Evolutionary conservation across 1,284 basidiomycete genomes (phyloP).

Genomic region (Schizophyllum amplum): DNA sequence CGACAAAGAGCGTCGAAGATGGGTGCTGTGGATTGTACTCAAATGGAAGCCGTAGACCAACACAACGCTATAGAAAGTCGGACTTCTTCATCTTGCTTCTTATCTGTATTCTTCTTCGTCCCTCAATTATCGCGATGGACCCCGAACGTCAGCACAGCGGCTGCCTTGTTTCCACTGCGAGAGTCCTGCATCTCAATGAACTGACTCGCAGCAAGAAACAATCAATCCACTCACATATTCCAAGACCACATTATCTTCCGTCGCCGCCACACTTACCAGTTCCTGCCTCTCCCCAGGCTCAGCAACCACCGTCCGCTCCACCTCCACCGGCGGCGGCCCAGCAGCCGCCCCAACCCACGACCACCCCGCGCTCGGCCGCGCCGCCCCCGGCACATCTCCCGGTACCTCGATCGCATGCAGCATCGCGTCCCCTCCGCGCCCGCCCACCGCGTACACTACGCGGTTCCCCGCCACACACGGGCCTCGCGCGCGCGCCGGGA

Average conservation of each 20-base stretch:
- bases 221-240: constrained; percentile 26
- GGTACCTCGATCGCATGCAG: constrained; percentile 35
- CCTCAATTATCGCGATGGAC: constrained; percentile 11
- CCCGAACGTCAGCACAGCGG: constrained; percentile 39
- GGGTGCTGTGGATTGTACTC: constrained; percentile 61
- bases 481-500: constrained; percentile 20
- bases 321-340: constrained; percentile 30
- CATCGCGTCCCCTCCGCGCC: constrained; percentile 10
- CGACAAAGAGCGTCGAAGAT: constrained; percentile 54
- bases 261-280: constrained; percentile 32
- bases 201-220: neutral
- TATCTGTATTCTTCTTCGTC: constrained; percentile 7
- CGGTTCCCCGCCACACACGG: constrained; percentile 35
- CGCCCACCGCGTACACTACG: constrained; percentile 33
- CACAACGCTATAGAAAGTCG: constrained; percentile 1
- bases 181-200: constrained; percentile 24
- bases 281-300: constrained; percentile 27
- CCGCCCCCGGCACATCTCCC: constrained; percentile 27
- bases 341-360: constrained; percentile 30
- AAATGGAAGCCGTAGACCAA: constrained; percentile 32
- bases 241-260: constrained; percentile 41
- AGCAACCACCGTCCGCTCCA: constrained; percentile 29
- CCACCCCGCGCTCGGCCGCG: constrained; percentile 26
- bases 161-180: constrained; percentile 26
- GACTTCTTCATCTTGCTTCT: neutral